Percentiles rank a stretch among this genome's conserved stretches.
phyloP scores from a whole-genome alignment of 768 basidiomycete species.

The Trametes elegans region DNA sequence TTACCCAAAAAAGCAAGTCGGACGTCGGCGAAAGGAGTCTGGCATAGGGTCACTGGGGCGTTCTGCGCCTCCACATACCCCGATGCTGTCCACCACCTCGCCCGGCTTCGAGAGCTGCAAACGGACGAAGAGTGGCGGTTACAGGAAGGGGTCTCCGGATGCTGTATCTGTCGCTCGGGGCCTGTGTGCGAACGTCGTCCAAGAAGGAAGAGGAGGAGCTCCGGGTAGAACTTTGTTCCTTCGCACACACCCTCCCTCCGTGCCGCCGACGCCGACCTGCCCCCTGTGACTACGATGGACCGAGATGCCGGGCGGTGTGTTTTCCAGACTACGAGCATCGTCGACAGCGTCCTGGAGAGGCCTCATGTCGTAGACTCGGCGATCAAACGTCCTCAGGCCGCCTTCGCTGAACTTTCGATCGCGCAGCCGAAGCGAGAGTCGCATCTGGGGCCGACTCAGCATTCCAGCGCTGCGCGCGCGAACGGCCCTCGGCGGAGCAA shows the following conservation, averaged over 20 bases:
- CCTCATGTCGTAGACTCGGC: slow-evolving; percentile 16
- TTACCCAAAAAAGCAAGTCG: slow-evolving; percentile 6
- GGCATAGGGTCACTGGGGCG: neutral
- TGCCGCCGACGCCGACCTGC: slow-evolving; percentile 4
- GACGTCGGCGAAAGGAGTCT: slow-evolving; percentile 15
- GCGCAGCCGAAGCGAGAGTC: neutral
- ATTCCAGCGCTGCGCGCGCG: neutral
- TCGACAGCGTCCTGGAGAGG: neutral
- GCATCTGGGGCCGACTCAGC: neutral
- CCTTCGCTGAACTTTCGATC: slow-evolving; percentile 4
- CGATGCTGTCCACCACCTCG: neutral
- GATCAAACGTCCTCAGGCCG: slow-evolving; percentile 18
- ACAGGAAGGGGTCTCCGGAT: slow-evolving; percentile 1
- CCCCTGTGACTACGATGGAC: slow-evolving; percentile 3
- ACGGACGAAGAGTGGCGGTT: slow-evolving; percentile 10
- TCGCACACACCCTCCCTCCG: neutral
- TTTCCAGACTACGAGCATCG: neutral
- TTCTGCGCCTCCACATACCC: neutral
- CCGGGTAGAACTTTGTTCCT: neutral
- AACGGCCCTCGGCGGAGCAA: slow-evolving; percentile 6
- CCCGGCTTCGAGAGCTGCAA: neutral
- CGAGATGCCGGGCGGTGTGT: neutral
- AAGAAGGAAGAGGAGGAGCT: neutral
- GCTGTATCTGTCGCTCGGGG: neutral
- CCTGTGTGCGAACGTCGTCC: neutral